phyloP scores from a whole-genome alignment of 768 basidiomycete species.

The Trametes maxima region DNA sequence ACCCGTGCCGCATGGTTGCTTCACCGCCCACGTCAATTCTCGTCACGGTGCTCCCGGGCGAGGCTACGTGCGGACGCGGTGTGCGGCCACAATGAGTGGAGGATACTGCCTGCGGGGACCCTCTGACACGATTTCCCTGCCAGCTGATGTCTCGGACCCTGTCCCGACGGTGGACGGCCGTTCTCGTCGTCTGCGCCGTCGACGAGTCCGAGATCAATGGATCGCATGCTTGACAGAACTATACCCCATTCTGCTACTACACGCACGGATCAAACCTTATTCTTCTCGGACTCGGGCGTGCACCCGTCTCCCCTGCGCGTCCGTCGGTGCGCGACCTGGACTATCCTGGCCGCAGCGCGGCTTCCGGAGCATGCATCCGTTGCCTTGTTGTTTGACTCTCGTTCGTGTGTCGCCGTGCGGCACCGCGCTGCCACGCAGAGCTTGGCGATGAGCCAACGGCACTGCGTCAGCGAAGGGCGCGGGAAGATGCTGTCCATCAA shows the following conservation, averaged over 20 bases:
- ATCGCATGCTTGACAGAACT: constrained; percentile 10
- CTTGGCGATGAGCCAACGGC: constrained; percentile 1
- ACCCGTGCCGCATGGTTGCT: neutral
- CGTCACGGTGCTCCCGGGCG: too few relatives aligned
- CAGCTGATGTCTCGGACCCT: too few relatives aligned
- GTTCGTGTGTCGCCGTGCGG: neutral
- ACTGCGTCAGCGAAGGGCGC: constrained; percentile 18
- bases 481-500: constrained; percentile 13
- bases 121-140: too few relatives aligned
- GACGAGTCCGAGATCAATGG: constrained; percentile 16
- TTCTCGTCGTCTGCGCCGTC: neutral
- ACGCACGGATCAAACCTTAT: constrained; percentile 15
- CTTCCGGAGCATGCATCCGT: neutral
- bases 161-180: too few relatives aligned
- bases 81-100: too few relatives aligned
- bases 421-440: neutral
- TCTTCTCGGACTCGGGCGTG: neutral
- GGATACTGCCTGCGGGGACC: too few relatives aligned
- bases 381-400: neutral
- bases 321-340: neutral
- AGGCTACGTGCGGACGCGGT: neutral
- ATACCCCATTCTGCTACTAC: neutral
- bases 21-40: neutral
- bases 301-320: neutral
- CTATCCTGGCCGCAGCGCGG: neutral